phyloP scores from a whole-genome alignment of 371 early-diverging fungal species.

The Syncephalis plumigaleata region DNA sequence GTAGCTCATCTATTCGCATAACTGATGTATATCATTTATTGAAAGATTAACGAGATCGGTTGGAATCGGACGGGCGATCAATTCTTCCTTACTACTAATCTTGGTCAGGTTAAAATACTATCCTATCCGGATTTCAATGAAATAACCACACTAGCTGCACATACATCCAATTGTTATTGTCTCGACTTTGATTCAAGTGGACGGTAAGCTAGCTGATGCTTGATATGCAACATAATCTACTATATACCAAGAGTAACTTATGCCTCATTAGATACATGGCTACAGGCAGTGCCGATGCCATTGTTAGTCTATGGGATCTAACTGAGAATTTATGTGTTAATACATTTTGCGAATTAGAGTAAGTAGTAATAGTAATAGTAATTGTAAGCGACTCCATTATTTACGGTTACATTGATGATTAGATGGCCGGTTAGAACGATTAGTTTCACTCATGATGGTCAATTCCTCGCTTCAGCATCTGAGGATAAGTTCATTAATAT shows the following conservation, averaged over 20 bases:
- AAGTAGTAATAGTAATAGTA: background rate
- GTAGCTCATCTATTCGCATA: too few species aligned
- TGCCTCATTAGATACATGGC: constrained; percentile 31
- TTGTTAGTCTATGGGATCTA: constrained; percentile 49
- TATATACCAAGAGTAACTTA: constrained; percentile 1
- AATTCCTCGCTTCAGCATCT: constrained; percentile 63
- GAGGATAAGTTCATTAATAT: constrained; percentile 66
- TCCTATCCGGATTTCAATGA: constrained; percentile 38
- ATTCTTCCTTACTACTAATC: constrained; percentile 63
- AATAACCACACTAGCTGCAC: constrained; percentile 40
- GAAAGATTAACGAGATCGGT: constrained; percentile 54
- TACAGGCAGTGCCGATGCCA: constrained; percentile 51
- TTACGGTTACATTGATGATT: constrained; percentile 2
- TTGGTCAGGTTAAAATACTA: constrained; percentile 49
- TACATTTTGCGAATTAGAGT: constrained; percentile 6
- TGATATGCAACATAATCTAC: background rate
- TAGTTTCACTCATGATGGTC: constrained; percentile 72
- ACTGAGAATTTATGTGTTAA: constrained; percentile 8
- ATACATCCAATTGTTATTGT: constrained; percentile 71
- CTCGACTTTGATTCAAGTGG: constrained; percentile 65
- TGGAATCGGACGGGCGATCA: constrained; percentile 63
- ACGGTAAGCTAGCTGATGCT: constrained; percentile 15
- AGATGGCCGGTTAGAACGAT: constrained; percentile 73
- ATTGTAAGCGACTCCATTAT: background rate
- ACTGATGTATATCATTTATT: too few species aligned